Evolutionary conservation across 2,329 filamentous ascomycete genomes (phyloP), one percentile per base, ranked within the genome.

Genomic region (Botrytis squamosa): DNA sequence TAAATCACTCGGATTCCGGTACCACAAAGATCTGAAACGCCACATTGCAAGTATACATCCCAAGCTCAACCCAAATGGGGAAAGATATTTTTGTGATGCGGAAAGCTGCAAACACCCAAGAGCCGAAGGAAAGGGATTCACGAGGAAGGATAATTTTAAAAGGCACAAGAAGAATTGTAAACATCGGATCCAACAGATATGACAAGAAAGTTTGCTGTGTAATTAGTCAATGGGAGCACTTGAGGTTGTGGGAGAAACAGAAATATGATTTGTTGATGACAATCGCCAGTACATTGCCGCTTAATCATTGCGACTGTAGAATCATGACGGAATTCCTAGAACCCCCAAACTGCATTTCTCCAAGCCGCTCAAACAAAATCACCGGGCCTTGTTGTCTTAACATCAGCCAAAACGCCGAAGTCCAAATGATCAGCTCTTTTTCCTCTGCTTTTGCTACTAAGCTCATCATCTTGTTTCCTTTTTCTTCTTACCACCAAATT

Each of bases 71-170:
- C 59, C 36, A 16, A 33, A 55, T 52, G 69, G 44, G 18, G 16
- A 55, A 49, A 46, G 3, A 25, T 52, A 65, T 40, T 65, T 71
- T 18, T 71, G 69, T 55, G 44, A 46, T 16, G 10, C 20, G 69
- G 59, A 18, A 22, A 65, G 14, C 25, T 71, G 69, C 44, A 71
- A 71, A n/a, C 20, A 44, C 29, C 65, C 69, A 64, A 71, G 25
- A 42, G 42, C n/a, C 18, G 33, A 59, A 42, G n/a, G 49, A 44
- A 42, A 42, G 10, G 66, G 49, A 20, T 42, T 69, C 14, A 18
- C 38, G 38, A 71, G 69, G 59, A 64, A 49, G 25, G 44, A 71
- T 40, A 71, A 71, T 16, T 55, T 22, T 25, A 46, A 22, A 25
- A 64, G 69, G 29, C 69, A 71, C 64, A 60, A 38, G 25, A 65